Evolutionary conservation across 1,284 basidiomycete species (phyloP).

Genomic region (Cutaneotrichosporon dermatis): DNA sequence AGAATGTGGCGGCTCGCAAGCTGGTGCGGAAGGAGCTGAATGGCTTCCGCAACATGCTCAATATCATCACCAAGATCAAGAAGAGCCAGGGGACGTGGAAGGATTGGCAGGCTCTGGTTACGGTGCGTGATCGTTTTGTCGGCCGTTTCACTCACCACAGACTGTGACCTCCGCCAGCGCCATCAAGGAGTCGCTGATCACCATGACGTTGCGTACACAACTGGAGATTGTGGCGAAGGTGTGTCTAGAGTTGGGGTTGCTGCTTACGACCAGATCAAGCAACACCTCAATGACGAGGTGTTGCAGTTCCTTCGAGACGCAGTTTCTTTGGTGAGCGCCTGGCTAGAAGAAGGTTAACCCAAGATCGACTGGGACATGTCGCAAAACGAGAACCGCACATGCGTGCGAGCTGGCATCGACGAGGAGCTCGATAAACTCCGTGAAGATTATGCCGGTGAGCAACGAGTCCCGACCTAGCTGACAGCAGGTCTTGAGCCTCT

Average conservation of each 20-base stretch:
- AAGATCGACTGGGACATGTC: slow-evolving; percentile 92
- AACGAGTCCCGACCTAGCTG: too few relatives aligned
- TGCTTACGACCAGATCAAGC: slow-evolving; percentile 3
- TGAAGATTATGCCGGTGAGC: slow-evolving; percentile 61
- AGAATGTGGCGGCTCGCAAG: slow-evolving; percentile 59
- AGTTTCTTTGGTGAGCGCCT: slow-evolving; percentile 3
- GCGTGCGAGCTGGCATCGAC: slow-evolving; percentile 71
- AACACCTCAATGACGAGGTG: slow-evolving; percentile 2
- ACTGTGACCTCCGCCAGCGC: slow-evolving; percentile 52
- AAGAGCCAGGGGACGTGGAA: slow-evolving; percentile 60
- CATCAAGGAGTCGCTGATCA: slow-evolving; percentile 56
- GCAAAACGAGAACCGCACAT: slow-evolving; percentile 59
- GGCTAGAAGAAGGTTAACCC: not conserved
- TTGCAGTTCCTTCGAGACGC: slow-evolving; percentile 8
- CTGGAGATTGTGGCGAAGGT: slow-evolving; percentile 10
- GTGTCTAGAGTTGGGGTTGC: not conserved
- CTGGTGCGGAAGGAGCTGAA: slow-evolving; percentile 64
- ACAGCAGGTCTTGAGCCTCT: slow-evolving; percentile 65
- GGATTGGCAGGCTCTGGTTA: slow-evolving; percentile 68
- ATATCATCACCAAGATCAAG: slow-evolving; percentile 58
- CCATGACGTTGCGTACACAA: not conserved
- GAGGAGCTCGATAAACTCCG: slow-evolving; percentile 77
- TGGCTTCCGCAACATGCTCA: slow-evolving; percentile 70
- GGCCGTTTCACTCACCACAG: slow-evolving; percentile 50
- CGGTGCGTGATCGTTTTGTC: slow-evolving; percentile 52